Evolutionary conservation across 257 asterid species (phyloP), one percentile per base, ranked within the genome.

Genomic region (Solanum clarkiae): DNA sequence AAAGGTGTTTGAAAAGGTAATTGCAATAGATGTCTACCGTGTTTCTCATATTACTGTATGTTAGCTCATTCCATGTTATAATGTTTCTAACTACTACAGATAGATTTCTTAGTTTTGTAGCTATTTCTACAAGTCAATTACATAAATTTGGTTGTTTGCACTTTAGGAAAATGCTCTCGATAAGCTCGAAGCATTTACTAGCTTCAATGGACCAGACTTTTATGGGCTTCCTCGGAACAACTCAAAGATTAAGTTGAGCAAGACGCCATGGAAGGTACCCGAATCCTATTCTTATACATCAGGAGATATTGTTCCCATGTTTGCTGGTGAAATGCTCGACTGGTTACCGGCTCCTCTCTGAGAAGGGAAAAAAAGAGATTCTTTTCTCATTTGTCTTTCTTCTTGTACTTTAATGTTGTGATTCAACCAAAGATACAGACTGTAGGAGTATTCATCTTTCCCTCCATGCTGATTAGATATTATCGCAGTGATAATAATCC

Each of bases 161-260:
- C 72, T 82, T n/a, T 87, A 94, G 98, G 98, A 91, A 8, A 92
- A 92, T 18, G 97, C 99, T 10, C 91, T 96, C 51, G 99, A 96
- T 89, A 96, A 93, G 89, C 86, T 96, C 6, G 98, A 96, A 87
- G 97, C 97, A 6, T 96, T 96, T 88, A 90, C 98, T 12, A 96
- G 99, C 92, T 96, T 94, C 63, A 96, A 96, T 24, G 99, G 99
- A 65, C 98, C 99, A 5, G 97, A 96, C 79, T 96, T 94, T 84
- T 96, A 96, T 55, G 97, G 97, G 54, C 95, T 96, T 70, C 97
- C 95, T 7, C 87, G 99, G 84, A 96, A 94, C 91, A 88, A 88
- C 6, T 89, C 94, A 11, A 93, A 90, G 90, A 92, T 94, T 53
- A 91, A 86, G 84, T 79, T 96, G 93, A 89, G 82, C 80, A 94